These are phyloP conservation scores for Backusella tuberculispora DNA, from an alignment of 192 early-diverging fungal genomes.

Conservation along the genomic window DNA sequence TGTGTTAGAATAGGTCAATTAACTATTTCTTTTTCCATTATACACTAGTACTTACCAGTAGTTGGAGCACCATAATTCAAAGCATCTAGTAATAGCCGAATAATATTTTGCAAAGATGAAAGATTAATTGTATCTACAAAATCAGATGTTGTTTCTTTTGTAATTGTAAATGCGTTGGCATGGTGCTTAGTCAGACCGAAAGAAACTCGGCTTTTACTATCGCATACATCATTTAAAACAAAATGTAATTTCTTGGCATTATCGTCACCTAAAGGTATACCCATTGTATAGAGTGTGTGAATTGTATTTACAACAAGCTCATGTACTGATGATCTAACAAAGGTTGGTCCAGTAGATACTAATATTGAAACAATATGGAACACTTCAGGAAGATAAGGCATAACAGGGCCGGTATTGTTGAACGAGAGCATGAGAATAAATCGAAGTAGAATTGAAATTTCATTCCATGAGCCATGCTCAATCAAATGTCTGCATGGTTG, in stretches of 20 bases:
- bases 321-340: slow-evolving; percentile 84
- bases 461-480: slow-evolving; percentile 86
- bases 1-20: not conserved
- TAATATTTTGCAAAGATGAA: slow-evolving; percentile 53
- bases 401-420: slow-evolving; percentile 71
- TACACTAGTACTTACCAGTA: slow-evolving; percentile 47
- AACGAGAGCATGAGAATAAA: slow-evolving; percentile 88
- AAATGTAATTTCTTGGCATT: slow-evolving; percentile 54
- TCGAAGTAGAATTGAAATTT: slow-evolving; percentile 84
- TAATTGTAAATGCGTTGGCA: slow-evolving; percentile 67
- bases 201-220: slow-evolving; percentile 71
- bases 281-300: slow-evolving; percentile 70
- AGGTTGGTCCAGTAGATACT: slow-evolving; percentile 76
- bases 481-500: slow-evolving; percentile 67
- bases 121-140: slow-evolving; percentile 48
- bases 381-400: slow-evolving; percentile 78
- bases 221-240: slow-evolving; percentile 77
- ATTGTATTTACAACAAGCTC: slow-evolving; percentile 90
- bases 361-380: slow-evolving; percentile 83
- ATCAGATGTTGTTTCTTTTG: slow-evolving; percentile 52
- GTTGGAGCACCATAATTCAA: slow-evolving; percentile 61
- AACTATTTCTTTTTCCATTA: not conserved
- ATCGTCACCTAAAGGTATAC: slow-evolving; percentile 51
- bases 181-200: slow-evolving; percentile 74
- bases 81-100: slow-evolving; percentile 66